These are phyloP conservation scores for Pisolithus thermaeus DNA, from an alignment of 1,284 basidiomycete species.

Conservation along the genomic window DNA sequence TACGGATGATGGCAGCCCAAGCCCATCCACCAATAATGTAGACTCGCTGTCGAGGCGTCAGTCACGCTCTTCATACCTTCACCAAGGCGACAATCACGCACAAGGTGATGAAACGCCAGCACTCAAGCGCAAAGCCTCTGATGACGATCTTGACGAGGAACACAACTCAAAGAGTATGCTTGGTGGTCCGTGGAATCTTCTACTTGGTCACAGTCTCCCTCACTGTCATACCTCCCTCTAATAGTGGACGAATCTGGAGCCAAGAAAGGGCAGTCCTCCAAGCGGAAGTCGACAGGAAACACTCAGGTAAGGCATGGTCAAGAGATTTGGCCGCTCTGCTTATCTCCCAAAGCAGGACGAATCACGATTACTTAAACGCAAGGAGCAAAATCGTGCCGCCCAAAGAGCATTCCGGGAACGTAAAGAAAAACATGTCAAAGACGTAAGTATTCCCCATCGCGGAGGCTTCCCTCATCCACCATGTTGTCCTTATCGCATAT, in stretches of 20 bases:
- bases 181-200: constrained; percentile 39
- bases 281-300: constrained; percentile 41
- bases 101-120: constrained; percentile 36
- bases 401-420: constrained; percentile 82
- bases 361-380: constrained; percentile 67
- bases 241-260: constrained; percentile 18
- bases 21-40: constrained; percentile 49
- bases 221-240: neutral
- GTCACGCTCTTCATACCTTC: constrained; percentile 26
- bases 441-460: constrained; percentile 47
- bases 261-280: constrained; percentile 26
- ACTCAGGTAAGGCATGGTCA: constrained; percentile 30
- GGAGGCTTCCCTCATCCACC: constrained; percentile 4
- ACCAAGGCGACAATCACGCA: constrained; percentile 14
- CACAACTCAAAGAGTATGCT: constrained; percentile 63
- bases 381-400: constrained; percentile 83
- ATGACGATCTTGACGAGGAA: constrained; percentile 52
- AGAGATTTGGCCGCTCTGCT: neutral
- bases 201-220: constrained; percentile 6
- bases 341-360: constrained; percentile 50
- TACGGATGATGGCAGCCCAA: constrained; percentile 70
- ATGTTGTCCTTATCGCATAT: constrained; percentile 6
- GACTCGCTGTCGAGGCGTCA: constrained; percentile 24
- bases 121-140: constrained; percentile 71
- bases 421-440: constrained; percentile 85